phyloP scores from a whole-genome alignment of 768 basidiomycete species.

The Russula brevipes region DNA sequence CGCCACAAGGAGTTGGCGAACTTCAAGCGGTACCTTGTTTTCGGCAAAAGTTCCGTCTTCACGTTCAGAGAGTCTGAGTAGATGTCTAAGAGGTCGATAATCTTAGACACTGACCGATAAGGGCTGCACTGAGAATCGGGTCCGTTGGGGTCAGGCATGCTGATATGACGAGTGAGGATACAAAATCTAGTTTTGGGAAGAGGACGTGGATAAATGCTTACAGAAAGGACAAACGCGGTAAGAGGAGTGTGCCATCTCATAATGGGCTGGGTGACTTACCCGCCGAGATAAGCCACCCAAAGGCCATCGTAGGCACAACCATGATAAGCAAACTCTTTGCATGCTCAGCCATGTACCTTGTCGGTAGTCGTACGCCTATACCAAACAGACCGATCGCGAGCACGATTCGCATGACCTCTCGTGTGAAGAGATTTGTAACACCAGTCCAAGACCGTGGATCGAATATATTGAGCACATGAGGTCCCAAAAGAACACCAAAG shows the following conservation, averaged over 20 bases:
- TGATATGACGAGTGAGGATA: conserved; percentile 79
- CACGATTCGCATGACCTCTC: conserved; percentile 83
- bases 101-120: conserved; percentile 48
- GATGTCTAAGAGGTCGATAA: neutral
- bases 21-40: conserved; percentile 63
- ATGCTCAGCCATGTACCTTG: conserved; percentile 76
- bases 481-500: conserved; percentile 63
- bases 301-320: conserved; percentile 81
- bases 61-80: neutral
- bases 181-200: conserved; percentile 64
- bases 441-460: conserved; percentile 70
- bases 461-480: conserved; percentile 64
- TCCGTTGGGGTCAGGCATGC: conserved; percentile 93
- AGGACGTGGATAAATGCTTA: conserved; percentile 61
- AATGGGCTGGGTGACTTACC: conserved; percentile 35
- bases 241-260: neutral
- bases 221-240: neutral
- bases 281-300: conserved; percentile 76
- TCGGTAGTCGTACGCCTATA: conserved; percentile 89
- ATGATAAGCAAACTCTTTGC: conserved; percentile 62
- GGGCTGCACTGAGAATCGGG: conserved; percentile 85
- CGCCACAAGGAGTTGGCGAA: conserved; percentile 77
- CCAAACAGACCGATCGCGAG: conserved; percentile 91
- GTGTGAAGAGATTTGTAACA: conserved; percentile 57
- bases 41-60: conserved; percentile 66